Conservation (phyloP, 768 basidiomycete genomes). For the Lactarius sp. region DNA sequence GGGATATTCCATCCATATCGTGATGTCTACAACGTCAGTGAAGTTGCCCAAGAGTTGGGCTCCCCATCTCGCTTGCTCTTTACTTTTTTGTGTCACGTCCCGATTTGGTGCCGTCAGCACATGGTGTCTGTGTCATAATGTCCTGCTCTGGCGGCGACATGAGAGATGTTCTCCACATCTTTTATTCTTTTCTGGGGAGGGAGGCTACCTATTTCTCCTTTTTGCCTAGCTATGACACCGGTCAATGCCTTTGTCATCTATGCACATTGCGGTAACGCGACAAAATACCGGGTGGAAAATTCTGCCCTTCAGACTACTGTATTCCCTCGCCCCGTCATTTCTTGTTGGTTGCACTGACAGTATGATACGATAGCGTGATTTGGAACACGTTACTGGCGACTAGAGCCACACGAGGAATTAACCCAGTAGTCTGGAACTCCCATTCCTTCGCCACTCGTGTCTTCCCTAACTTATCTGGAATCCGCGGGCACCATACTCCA, state of each 20-base stretch:
- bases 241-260: not conserved
- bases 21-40: not conserved
- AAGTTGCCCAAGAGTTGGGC: not conserved
- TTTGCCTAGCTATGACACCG: not conserved
- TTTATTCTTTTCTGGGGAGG: not conserved
- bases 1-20: not conserved
- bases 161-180: not conserved
- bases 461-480: constrained; percentile 21
- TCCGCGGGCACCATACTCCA: constrained; percentile 1
- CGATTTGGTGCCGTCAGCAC: not conserved
- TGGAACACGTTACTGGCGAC: constrained; percentile 22
- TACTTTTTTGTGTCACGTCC: not conserved
- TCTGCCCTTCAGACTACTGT: not conserved
- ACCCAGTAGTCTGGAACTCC: not conserved
- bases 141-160: not conserved
- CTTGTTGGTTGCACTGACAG: constrained; percentile 3
- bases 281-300: not conserved
- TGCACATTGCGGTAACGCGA: not conserved
- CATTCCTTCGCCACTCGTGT: constrained; percentile 1
- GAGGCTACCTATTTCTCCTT: not conserved
- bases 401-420: not conserved
- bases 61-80: not conserved
- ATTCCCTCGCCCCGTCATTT: not conserved
- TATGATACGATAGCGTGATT: constrained; percentile 20
- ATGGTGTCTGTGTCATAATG: not conserved